Conservation (phyloP, 225 moss, liverwort and hornwort genomes). For the Neckera pumila region DNA sequence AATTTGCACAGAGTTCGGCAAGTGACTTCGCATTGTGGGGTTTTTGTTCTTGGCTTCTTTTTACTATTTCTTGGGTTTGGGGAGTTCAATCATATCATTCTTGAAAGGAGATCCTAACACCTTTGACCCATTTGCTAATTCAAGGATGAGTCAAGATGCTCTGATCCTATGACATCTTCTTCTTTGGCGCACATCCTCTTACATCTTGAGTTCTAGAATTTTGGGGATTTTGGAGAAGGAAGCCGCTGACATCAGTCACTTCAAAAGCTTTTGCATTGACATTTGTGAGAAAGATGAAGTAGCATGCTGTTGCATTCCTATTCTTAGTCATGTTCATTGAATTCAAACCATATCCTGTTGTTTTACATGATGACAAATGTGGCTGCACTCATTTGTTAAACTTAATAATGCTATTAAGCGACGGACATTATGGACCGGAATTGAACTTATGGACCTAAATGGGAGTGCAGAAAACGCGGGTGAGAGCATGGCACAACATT, state of each 20-base stretch:
- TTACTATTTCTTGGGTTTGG: not conserved
- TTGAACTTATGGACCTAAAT: not conserved
- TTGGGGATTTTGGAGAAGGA: not conserved
- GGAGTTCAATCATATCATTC: not conserved
- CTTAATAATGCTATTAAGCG: not conserved
- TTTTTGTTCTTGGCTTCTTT: not conserved
- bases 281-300: not conserved
- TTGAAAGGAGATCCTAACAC: not conserved
- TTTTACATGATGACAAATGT: not conserved
- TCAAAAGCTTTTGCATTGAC: not conserved
- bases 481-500: conserved; percentile 82
- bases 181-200: not conserved
- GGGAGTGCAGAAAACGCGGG: conserved; percentile 45
- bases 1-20: conserved; percentile 56
- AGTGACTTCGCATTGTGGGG: not conserved
- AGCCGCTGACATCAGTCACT: not conserved
- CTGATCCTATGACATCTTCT: not conserved
- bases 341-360: not conserved
- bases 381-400: not conserved
- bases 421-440: not conserved
- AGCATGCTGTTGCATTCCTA: not conserved
- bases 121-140: not conserved
- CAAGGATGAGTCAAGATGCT: not conserved
- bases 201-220: not conserved
- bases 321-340: not conserved